phyloP scores from a whole-genome alignment of 2,329 filamentous ascomycete species.

The Trichocomaceae sp. region DNA sequence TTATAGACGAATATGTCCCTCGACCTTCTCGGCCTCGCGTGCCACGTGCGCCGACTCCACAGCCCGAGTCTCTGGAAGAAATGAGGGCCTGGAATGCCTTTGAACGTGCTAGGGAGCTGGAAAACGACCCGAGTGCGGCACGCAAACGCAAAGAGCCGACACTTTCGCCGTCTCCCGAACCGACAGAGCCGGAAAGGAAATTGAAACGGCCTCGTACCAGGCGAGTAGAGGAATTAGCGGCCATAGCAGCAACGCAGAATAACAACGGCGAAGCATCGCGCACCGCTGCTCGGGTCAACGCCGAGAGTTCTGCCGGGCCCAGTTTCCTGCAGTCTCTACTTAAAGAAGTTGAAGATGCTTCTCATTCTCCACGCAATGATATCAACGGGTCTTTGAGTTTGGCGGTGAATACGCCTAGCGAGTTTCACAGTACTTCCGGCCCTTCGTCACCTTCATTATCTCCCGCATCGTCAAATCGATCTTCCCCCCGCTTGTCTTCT shows the following conservation, averaged over 20 bases:
- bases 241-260: constrained; percentile 39
- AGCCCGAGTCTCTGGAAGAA: constrained; percentile 72
- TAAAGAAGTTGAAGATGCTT: constrained; percentile 69
- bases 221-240: constrained; percentile 51
- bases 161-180: constrained; percentile 69
- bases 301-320: constrained; percentile 49
- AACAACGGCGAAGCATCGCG: constrained; percentile 36
- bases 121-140: constrained; percentile 44
- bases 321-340: constrained; percentile 82
- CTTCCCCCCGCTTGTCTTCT: constrained; percentile 34
- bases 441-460: constrained; percentile 39
- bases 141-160: constrained; percentile 51
- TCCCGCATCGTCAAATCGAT: constrained; percentile 34
- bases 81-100: constrained; percentile 83
- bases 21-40: constrained; percentile 36
- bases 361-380: constrained; percentile 24
- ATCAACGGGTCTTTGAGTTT: constrained; percentile 28
- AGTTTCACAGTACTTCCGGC: constrained; percentile 31
- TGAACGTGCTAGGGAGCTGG: constrained; percentile 70
- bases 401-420: constrained; percentile 28
- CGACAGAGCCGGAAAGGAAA: constrained; percentile 67
- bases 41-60: constrained; percentile 40
- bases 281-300: constrained; percentile 28
- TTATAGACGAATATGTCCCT: constrained; percentile 47
- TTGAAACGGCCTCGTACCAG: constrained; percentile 81